These are phyloP conservation scores for Halenospora varia DNA, from an alignment of 495 filamentous ascomycete genomes.

Conservation along the genomic window DNA sequence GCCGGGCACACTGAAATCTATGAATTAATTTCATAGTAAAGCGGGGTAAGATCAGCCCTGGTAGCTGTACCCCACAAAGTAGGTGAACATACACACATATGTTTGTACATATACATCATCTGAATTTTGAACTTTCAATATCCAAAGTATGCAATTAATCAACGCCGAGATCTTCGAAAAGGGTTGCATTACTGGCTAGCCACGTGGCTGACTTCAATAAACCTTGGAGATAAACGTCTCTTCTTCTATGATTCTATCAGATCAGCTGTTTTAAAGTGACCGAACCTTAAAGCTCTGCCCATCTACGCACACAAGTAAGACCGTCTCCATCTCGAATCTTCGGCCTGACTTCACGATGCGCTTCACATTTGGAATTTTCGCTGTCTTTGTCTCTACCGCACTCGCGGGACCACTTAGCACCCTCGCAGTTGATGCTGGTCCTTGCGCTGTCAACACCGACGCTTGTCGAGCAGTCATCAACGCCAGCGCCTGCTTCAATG, in stretches of 20 bases:
- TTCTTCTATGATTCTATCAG: background rate
- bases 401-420: no score
- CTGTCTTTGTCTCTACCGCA: background rate
- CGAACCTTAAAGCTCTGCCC: background rate
- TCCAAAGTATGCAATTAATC: constrained; percentile 9
- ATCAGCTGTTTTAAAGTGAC: background rate
- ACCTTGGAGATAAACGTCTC: background rate
- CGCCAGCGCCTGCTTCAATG: constrained; percentile 10
- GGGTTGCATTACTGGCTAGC: background rate
- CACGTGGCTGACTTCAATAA: background rate
- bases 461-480: constrained; percentile 11
- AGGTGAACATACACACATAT: background rate
- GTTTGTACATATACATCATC: background rate
- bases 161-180: background rate
- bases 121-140: background rate
- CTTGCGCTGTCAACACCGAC: constrained; percentile 2
- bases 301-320: background rate
- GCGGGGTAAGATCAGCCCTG: background rate
- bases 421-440: no score
- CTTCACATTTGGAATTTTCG: background rate
- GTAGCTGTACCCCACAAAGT: background rate
- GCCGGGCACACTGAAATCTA: background rate
- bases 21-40: background rate
- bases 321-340: background rate
- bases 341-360: background rate